phyloP scores from a whole-genome alignment of 805 yeast genomes.

The Yamadazyma philogaea region DNA sequence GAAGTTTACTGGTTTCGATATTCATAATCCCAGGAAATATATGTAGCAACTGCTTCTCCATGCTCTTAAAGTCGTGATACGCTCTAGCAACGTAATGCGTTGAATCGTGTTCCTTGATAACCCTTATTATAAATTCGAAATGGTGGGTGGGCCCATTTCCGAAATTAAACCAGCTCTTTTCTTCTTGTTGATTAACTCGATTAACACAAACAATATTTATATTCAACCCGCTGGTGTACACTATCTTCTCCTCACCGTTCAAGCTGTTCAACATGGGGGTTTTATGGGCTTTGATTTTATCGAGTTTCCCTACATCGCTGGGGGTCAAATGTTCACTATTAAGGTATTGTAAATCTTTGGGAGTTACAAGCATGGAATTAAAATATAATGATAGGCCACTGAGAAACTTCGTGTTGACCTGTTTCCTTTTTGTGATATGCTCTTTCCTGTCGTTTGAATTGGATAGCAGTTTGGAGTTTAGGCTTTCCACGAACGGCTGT shows the following conservation, averaged over 20 bases:
- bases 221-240: slow-evolving; percentile 51
- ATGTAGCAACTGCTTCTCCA: slow-evolving; percentile 51
- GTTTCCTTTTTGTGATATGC: slow-evolving; percentile 59
- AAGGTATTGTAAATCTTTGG: slow-evolving; percentile 52
- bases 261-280: slow-evolving; percentile 9
- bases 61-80: slow-evolving; percentile 63
- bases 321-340: slow-evolving; percentile 30
- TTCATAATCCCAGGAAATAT: slow-evolving; percentile 61
- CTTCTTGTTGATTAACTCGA: not conserved
- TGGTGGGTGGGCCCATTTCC: slow-evolving; percentile 18
- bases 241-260: slow-evolving; percentile 15
- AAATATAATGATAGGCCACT: slow-evolving; percentile 63
- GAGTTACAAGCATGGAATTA: slow-evolving; percentile 70
- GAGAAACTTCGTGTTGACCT: slow-evolving; percentile 58
- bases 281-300: slow-evolving; percentile 20
- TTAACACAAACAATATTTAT: slow-evolving; percentile 59
- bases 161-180: slow-evolving; percentile 10
- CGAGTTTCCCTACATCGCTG: slow-evolving; percentile 36
- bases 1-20: slow-evolving; percentile 50
- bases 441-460: slow-evolving; percentile 74
- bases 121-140: slow-evolving; percentile 50
- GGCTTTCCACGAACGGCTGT: slow-evolving; percentile 77
- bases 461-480: slow-evolving; percentile 69
- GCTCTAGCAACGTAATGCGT: slow-evolving; percentile 54
- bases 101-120: slow-evolving; percentile 22